Evolutionary conservation across 73 alveolate species (phyloP).

Genomic region (Tetrahymena thermophila): DNA sequence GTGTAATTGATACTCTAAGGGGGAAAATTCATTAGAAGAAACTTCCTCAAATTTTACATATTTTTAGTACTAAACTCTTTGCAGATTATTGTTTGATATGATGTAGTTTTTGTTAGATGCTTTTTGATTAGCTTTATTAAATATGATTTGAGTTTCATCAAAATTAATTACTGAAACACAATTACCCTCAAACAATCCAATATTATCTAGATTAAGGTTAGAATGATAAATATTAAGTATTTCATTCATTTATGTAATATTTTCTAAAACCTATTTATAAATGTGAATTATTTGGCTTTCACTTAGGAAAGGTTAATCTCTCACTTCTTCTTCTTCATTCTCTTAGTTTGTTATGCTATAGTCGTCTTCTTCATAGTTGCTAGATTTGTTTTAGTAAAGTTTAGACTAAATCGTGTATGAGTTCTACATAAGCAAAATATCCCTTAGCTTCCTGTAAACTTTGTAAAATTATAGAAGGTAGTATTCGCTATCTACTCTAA

Average conservation of each 20-base stretch:
- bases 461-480: not conserved
- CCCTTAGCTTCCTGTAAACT: not conserved
- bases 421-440: not conserved
- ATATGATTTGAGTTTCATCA: not conserved
- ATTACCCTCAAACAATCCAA: not conserved
- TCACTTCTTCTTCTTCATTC: not conserved
- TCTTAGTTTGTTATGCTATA: not conserved
- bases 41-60: not conserved
- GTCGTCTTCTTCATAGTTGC: not conserved
- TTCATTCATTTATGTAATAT: not conserved
- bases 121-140: not conserved
- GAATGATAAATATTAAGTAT: not conserved
- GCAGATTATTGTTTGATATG: not conserved
- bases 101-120: not conserved
- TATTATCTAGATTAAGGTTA: not conserved
- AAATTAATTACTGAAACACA: not conserved
- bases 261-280: not conserved
- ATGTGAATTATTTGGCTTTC: not conserved
- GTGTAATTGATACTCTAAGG: not conserved
- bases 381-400: not conserved
- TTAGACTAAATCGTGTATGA: not conserved
- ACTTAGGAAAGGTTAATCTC: not conserved
- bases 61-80: not conserved
- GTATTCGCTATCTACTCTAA: not conserved
- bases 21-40: not conserved